Conservation (phyloP, 1,284 basidiomycete genomes). For the Sanghuangporus weigelae region DNA sequence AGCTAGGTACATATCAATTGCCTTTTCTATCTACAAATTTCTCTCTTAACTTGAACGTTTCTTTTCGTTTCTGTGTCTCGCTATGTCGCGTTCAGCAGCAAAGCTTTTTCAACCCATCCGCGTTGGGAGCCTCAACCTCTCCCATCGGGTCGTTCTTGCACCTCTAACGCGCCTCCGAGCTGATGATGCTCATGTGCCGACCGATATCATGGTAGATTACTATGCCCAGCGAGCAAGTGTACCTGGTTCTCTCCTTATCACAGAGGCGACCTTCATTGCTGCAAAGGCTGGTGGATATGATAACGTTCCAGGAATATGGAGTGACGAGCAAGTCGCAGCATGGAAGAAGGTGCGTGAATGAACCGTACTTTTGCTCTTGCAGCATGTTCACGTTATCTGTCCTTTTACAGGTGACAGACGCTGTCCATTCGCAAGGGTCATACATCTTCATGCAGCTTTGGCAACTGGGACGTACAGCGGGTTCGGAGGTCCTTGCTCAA, state of each 20-base stretch:
- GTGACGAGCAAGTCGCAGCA: constrained; percentile 24
- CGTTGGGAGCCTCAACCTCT: constrained; percentile 24
- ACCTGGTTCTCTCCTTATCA: constrained; percentile 28
- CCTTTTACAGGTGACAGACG: constrained; percentile 24
- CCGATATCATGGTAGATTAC: constrained; percentile 23
- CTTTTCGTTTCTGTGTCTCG: too few species aligned
- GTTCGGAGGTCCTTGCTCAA: constrained; percentile 26
- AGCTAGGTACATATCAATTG: too few species aligned
- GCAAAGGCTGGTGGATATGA: constrained; percentile 19
- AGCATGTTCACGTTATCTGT: background rate
- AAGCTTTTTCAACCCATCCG: constrained; percentile 27
- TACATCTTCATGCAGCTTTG: constrained; percentile 45
- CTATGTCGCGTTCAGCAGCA: background rate
- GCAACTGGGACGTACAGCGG: constrained; percentile 41
- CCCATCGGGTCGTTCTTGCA: constrained; percentile 28
- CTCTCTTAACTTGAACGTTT: too few species aligned
- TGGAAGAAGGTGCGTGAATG: constrained; percentile 26
- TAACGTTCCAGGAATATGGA: constrained; percentile 25
- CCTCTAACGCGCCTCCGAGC: constrained; percentile 31
- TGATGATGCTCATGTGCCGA: constrained; percentile 19
- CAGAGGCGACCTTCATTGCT: constrained; percentile 28
- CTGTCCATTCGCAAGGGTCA: constrained; percentile 40
- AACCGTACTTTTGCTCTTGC: background rate
- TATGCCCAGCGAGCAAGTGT: constrained; percentile 27
- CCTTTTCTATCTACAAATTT: too few species aligned